Percentiles rank a stretch among this genome's conserved stretches.
Conservation (phyloP, 2,329 filamentous ascomycete genomes). For the Lachnellula willkommii region DNA sequence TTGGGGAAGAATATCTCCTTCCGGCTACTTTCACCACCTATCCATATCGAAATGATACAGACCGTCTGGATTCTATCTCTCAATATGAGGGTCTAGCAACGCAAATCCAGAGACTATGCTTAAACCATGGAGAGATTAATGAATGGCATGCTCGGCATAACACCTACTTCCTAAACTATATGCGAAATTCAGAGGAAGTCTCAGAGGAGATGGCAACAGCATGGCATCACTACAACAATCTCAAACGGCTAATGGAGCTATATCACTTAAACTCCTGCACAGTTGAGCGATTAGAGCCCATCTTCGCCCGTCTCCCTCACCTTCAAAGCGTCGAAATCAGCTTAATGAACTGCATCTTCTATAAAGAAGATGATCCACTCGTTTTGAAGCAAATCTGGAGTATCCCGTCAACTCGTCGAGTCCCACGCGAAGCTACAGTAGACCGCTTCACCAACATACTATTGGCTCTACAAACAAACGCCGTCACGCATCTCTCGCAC, state of each 20-base stretch:
- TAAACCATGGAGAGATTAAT: conserved; percentile 28
- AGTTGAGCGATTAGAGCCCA: conserved; percentile 7
- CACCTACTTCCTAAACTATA: conserved; percentile 26
- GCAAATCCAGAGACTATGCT: conserved; percentile 12
- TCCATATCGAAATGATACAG: conserved; percentile 20
- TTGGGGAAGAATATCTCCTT: conserved; percentile 26
- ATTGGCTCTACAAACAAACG: conserved; percentile 6
- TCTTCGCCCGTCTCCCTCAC: conserved; percentile 19
- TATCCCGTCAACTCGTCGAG: conserved; percentile 22
- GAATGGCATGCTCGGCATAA: conserved; percentile 30
- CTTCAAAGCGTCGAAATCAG: conserved; percentile 21
- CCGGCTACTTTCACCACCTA: conserved; percentile 15
- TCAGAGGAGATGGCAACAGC: conserved; percentile 27
- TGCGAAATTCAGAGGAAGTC: conserved; percentile 24
- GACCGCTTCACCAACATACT: conserved; percentile 23
- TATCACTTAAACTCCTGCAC: conserved; percentile 22
- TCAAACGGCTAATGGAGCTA: conserved; percentile 28
- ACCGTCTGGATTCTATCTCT: conserved; percentile 20
- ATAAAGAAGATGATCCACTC: conserved; percentile 9
- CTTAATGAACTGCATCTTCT: conserved; percentile 20
- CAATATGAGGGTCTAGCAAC: conserved; percentile 21
- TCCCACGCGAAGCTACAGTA: conserved; percentile 19
- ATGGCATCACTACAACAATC: conserved; percentile 28
- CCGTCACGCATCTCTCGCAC: conserved; percentile 19
- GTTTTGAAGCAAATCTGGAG: conserved; percentile 22